Conservation (phyloP, 441 rosid species). For the Isatis lusitanica region DNA sequence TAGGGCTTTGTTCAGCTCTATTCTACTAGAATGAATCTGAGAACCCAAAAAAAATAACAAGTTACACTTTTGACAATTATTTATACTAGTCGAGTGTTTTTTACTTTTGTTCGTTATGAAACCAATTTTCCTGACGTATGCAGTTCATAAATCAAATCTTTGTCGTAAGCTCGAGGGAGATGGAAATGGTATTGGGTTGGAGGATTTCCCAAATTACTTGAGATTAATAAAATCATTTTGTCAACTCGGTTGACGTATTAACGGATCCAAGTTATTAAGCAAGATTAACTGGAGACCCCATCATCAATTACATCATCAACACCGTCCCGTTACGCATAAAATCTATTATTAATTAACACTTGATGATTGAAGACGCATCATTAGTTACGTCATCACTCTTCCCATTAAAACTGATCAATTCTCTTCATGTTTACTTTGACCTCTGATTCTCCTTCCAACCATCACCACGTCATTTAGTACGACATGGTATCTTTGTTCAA, state of each 20-base stretch:
- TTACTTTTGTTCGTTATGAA: too few species aligned
- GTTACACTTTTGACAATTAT: not conserved
- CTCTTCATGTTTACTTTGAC: not conserved
- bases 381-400: not conserved
- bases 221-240: not conserved
- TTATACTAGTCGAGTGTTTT: not conserved
- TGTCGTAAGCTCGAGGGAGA: too few species aligned
- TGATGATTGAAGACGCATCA: not conserved
- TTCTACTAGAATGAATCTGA: not conserved
- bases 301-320: too few species aligned
- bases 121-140: too few species aligned
- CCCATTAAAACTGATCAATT: not conserved
- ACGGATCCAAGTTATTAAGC: too few species aligned
- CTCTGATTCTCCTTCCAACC: not conserved
- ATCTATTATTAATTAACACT: not conserved
- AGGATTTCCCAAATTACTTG: not conserved
- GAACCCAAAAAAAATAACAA: not conserved
- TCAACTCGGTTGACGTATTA: too few species aligned
- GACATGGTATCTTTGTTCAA: too few species aligned
- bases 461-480: slow-evolving; percentile 1
- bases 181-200: too few species aligned
- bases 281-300: too few species aligned
- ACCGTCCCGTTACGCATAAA: too few species aligned
- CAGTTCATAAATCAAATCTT: too few species aligned
- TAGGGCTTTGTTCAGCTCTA: slow-evolving; percentile 15